Conservation (phyloP, 495 filamentous ascomycete genomes). For the Lentithecium fluviatile region DNA sequence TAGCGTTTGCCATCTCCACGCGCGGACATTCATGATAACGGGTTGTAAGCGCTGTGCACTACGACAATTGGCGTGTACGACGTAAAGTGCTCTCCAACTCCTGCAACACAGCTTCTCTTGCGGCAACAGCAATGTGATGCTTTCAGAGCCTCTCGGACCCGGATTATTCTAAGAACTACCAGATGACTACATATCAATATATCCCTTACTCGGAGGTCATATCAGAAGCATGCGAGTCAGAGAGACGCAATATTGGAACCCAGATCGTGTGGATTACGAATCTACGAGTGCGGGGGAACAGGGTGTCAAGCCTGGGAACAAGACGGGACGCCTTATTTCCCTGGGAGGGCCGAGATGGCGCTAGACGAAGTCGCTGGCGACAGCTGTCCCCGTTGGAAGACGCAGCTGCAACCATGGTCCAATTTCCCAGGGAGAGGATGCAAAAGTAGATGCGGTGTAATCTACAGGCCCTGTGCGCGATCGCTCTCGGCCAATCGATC, state of each 20-base stretch:
- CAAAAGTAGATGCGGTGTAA: slow-evolving; percentile 12
- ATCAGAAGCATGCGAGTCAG: neutral
- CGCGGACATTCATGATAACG: no score
- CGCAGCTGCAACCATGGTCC: neutral
- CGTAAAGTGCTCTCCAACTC: no score
- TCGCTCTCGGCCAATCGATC: slow-evolving; percentile 13
- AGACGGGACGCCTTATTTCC: slow-evolving; percentile 12
- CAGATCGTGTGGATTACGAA: no score
- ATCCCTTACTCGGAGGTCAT: neutral
- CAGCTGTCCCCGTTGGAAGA: slow-evolving; percentile 5
- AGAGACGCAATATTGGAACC: no score
- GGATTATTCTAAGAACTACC: slow-evolving; percentile 14
- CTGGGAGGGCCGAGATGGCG: neutral
- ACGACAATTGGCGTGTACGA: no score
- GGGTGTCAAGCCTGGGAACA: slow-evolving; percentile 3
- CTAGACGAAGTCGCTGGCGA: neutral
- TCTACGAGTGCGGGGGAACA: slow-evolving; percentile 5
- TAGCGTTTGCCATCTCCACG: no score
- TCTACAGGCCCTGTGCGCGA: neutral
- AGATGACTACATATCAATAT: slow-evolving; percentile 1
- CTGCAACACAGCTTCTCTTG: neutral
- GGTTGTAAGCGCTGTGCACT: no score
- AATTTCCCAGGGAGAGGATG: no score
- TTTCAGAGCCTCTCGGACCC: slow-evolving; percentile 9
- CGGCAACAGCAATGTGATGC: neutral